phyloP scores from a whole-genome alignment of 305 asterid species.

The Solanum hybrid region DNA sequence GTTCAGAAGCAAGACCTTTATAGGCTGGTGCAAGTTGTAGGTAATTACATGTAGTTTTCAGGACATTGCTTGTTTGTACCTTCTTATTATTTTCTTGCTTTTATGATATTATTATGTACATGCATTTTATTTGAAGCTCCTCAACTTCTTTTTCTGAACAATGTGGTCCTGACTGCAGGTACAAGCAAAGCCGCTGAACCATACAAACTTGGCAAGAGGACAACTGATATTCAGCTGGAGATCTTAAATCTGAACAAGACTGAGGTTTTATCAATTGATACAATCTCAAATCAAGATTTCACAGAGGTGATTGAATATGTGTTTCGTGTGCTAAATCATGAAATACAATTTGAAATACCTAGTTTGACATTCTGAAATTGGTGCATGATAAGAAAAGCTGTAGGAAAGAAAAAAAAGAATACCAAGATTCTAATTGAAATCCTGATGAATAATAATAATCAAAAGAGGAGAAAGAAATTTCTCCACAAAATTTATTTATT shows the following conservation, averaged over 20 bases:
- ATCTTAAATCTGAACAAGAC: constrained; percentile 90
- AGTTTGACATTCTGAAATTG: not conserved
- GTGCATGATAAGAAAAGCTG: not conserved
- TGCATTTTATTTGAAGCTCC: not conserved
- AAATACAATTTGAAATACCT: not conserved
- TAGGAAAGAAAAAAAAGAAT: not conserved
- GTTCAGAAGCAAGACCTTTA: constrained; percentile 91
- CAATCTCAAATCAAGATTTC: constrained; percentile 93
- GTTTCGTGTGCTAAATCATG: not conserved
- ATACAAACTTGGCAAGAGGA: constrained; percentile 85
- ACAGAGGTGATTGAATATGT: constrained; percentile 61
- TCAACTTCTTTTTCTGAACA: not conserved
- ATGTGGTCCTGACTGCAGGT: constrained; percentile 44
- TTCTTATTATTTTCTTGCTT: constrained; percentile 5
- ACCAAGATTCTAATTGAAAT: not conserved
- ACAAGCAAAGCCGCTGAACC: constrained; percentile 76
- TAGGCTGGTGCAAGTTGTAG: constrained; percentile 97
- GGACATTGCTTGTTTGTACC: constrained; percentile 5
- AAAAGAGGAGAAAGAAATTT: not conserved
- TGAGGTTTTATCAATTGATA: constrained; percentile 76
- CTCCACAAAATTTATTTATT: not conserved
- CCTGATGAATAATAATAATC: not conserved
- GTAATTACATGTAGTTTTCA: constrained; percentile 30
- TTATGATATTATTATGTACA: constrained; percentile 6
- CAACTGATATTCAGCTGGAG: constrained; percentile 72